A percentile compares a stretch with the other conserved stretches of the same genome.
phyloP scores from a whole-genome alignment of 202 grass and related monocot genomes.

The Brachypodium distachyon region DNA sequence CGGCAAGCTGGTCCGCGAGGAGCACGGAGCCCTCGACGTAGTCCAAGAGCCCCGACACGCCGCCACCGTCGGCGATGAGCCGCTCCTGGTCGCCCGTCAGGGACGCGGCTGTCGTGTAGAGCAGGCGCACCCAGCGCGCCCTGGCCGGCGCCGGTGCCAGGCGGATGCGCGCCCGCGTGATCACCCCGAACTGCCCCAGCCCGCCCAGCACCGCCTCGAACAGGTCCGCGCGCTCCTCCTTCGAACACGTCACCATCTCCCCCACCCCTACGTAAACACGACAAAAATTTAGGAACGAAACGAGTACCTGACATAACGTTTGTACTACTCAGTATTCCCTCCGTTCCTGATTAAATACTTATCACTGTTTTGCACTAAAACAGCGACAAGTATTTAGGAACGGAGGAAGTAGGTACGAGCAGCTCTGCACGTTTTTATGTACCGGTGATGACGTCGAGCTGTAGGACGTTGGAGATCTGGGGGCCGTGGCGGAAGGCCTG shows the following conservation, averaged over 20 bases:
- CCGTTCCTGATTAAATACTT: too few relatives aligned
- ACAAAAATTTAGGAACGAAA: neutral
- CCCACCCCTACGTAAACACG: slow-evolving; percentile 28
- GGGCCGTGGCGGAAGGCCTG: slow-evolving; percentile 77
- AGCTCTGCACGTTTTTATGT: neutral
- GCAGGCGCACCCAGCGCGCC: slow-evolving; percentile 58
- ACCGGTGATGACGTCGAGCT: slow-evolving; percentile 81
- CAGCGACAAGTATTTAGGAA: too few relatives aligned
- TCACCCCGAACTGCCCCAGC: slow-evolving; percentile 83
- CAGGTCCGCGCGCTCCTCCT: slow-evolving; percentile 25
- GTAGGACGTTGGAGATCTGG: slow-evolving; percentile 67
- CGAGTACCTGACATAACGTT: too few relatives aligned
- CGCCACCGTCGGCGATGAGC: slow-evolving; percentile 33
- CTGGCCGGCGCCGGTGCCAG: slow-evolving; percentile 39
- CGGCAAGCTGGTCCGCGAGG: slow-evolving; percentile 26
- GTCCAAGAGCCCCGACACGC: slow-evolving; percentile 37
- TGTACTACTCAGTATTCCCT: too few relatives aligned
- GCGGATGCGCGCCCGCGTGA: slow-evolving; percentile 66
- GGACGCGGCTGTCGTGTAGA: slow-evolving; percentile 35
- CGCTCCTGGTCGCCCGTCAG: slow-evolving; percentile 60
- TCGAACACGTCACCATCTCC: slow-evolving; percentile 59
- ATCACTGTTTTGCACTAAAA: too few relatives aligned
- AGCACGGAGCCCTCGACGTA: slow-evolving; percentile 79
- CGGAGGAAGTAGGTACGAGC: neutral
- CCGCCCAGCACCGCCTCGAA: slow-evolving; percentile 70